Evolutionary conservation across 257 asterid species (phyloP).

Genomic region (Linaria vulgaris): DNA sequence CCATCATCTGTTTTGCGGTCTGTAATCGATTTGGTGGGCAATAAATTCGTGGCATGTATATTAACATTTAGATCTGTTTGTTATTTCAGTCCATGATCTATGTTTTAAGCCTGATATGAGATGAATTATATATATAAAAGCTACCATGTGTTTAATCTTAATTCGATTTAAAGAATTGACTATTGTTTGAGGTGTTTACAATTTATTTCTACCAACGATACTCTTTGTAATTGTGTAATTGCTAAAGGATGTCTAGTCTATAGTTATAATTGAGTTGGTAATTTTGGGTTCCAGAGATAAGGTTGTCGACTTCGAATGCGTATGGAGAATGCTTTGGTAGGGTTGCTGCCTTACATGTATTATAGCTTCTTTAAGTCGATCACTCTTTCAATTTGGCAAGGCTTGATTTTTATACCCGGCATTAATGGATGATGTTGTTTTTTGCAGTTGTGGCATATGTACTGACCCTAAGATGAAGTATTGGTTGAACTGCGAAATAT

Average conservation of each 20-base stretch:
- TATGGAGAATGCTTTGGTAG: constrained; percentile 79
- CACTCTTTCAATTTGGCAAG: background rate
- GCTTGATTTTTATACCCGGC: too few relatives aligned
- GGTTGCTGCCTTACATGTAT: constrained; percentile 94
- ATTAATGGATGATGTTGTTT: too few relatives aligned
- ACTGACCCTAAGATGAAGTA: too few relatives aligned
- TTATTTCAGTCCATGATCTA: too few relatives aligned
- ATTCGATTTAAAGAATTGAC: background rate
- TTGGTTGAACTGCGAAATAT: too few relatives aligned
- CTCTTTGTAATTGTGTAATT: too few relatives aligned
- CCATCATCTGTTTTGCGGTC: background rate
- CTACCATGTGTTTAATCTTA: background rate
- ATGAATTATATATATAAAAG: too few relatives aligned
- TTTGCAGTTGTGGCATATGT: too few relatives aligned
- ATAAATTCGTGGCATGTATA: background rate
- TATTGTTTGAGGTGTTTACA: background rate
- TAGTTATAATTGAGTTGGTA: too few relatives aligned
- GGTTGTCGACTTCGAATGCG: constrained; percentile 89
- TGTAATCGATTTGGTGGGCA: constrained; percentile 4
- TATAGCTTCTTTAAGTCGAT: background rate
- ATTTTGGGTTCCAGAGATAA: constrained; percentile 69
- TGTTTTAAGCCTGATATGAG: too few relatives aligned
- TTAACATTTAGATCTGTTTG: too few relatives aligned
- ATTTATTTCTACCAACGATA: background rate
- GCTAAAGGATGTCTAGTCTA: too few relatives aligned